Base-by-base conservation (phyloP, 148 eudicot species). In the Rhododendron molle region DNA sequence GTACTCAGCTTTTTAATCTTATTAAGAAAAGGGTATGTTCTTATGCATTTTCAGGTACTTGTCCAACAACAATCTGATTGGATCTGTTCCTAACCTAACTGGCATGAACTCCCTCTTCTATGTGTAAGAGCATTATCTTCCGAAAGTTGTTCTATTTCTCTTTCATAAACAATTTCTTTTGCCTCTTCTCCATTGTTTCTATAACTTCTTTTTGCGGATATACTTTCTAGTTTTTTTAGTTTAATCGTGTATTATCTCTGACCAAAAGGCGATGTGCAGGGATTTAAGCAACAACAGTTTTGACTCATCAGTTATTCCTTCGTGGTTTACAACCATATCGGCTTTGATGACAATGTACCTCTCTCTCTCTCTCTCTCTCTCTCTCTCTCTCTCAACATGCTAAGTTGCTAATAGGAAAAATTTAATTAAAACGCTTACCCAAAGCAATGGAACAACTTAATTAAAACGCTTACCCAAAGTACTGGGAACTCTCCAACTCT, bases 281-380 rank as follows among this genome's bases (percentile, higher is more conserved):
- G 93, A 92, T 71, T 74, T 93, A 86, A 89, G 95, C 90, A 92
- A 92, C 76, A 93, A 93, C 69, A 82, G 78, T 58, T 93, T 93
- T 87, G 82, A 50, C 7, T 78, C 88, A 78, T 85, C 95, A 52
- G 79, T 80, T 50, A 46, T 90, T 81, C 90, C 95, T 38, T 23
- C 60, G 23, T 93, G 94, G 94, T 86, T 92, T 85, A 78, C 92
- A 73, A 80, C 86, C 84, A 78, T 92, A 67, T 72, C 58, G 49
- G 85, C 93, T 77, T 86, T 93, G 87, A 90, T 88, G 67, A 93
- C 95, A 80, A 71, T 93, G 95, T 93, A 92, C 36, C 88, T 76
- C 85, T 73, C 76, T 81, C 85, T 83, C 83, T 44, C 84, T 62
- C 78, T 47, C 78, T 49, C 28, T 81, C 86, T 20, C 54, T 12